A percentile compares a stretch with the other conserved stretches of the same genome.
phyloP scores from a whole-genome alignment of 2,329 filamentous ascomycete genomes.

The Byssochlamys sp. region DNA sequence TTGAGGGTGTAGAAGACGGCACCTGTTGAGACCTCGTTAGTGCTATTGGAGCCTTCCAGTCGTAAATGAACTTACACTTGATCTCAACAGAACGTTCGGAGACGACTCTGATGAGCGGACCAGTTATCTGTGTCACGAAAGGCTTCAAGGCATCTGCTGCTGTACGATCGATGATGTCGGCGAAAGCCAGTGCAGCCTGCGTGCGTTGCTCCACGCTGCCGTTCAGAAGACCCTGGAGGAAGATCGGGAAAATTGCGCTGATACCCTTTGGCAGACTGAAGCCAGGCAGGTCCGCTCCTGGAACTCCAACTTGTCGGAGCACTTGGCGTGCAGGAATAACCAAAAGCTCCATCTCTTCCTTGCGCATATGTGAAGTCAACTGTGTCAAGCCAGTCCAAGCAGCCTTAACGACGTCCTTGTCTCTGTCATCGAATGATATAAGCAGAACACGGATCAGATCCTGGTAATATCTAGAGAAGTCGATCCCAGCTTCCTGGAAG shows the following conservation, averaged over 20 bases:
- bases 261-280: conserved; percentile 92
- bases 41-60: background rate
- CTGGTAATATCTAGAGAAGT: conserved; percentile 92
- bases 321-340: conserved; percentile 78
- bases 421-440: conserved; percentile 82
- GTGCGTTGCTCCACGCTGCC: conserved; percentile 85
- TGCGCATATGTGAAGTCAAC: conserved; percentile 79
- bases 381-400: conserved; percentile 79
- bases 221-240: conserved; percentile 95
- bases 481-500: conserved; percentile 68
- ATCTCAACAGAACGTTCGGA: conserved; percentile 93
- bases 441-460: conserved; percentile 85
- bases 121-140: conserved; percentile 94
- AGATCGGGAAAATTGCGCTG: conserved; percentile 89
- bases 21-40: conserved; percentile 38
- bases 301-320: conserved; percentile 76
- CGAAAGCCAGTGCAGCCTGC: conserved; percentile 83
- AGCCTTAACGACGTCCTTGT: conserved; percentile 73
- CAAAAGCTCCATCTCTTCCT: conserved; percentile 95
- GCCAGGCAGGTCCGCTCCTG: conserved; percentile 73
- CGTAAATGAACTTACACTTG: conserved; percentile 45
- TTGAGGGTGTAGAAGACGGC: conserved; percentile 90
- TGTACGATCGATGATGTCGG: conserved; percentile 88
- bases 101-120: conserved; percentile 92
- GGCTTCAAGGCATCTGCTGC: conserved; percentile 79